Evolutionary conservation across 192 early-diverging fungal genomes (phyloP).

Genomic region (Dispira simplex): DNA sequence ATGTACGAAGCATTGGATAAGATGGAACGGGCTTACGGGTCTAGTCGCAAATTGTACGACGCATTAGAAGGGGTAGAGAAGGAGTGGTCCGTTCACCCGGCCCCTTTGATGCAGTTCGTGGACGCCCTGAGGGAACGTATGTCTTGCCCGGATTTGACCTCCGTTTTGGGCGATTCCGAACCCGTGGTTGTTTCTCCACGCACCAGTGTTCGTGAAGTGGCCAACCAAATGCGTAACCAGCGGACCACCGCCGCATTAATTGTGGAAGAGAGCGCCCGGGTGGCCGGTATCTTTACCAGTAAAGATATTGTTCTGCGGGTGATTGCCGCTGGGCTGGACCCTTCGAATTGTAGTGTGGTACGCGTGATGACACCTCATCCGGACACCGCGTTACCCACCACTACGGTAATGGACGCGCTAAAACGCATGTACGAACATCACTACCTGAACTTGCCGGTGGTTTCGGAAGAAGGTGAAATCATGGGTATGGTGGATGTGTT

Average conservation of each 20-base stretch:
- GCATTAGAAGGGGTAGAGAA: slow-evolving; percentile 67
- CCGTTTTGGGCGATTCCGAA: slow-evolving; percentile 53
- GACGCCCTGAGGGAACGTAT: slow-evolving; percentile 64
- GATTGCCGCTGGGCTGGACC: slow-evolving; percentile 75
- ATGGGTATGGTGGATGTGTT: slow-evolving; percentile 72
- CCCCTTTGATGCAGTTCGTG: slow-evolving; percentile 55
- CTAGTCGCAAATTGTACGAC: slow-evolving; percentile 64
- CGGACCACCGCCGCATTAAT: slow-evolving; percentile 64
- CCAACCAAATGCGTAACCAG: slow-evolving; percentile 51
- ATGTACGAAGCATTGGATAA: slow-evolving; percentile 73
- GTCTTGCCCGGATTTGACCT: slow-evolving; percentile 79
- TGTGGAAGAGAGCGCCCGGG: slow-evolving; percentile 40
- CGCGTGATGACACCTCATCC: slow-evolving; percentile 95
- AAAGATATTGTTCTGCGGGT: slow-evolving; percentile 81
- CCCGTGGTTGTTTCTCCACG: slow-evolving; percentile 44
- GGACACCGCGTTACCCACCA: slow-evolving; percentile 52
- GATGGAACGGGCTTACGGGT: slow-evolving; percentile 71
- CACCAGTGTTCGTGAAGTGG: slow-evolving; percentile 55
- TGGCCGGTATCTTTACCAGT: slow-evolving; percentile 88
- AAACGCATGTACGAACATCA: slow-evolving; percentile 79
- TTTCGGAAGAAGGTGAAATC: slow-evolving; percentile 49
- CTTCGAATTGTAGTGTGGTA: slow-evolving; percentile 79
- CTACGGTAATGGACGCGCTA: slow-evolving; percentile 66
- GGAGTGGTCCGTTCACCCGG: slow-evolving; percentile 58
- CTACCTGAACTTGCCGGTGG: slow-evolving; percentile 71